These are phyloP conservation scores for Iberis amara DNA, from an alignment of 441 rosid genomes.

Conservation along the genomic window DNA sequence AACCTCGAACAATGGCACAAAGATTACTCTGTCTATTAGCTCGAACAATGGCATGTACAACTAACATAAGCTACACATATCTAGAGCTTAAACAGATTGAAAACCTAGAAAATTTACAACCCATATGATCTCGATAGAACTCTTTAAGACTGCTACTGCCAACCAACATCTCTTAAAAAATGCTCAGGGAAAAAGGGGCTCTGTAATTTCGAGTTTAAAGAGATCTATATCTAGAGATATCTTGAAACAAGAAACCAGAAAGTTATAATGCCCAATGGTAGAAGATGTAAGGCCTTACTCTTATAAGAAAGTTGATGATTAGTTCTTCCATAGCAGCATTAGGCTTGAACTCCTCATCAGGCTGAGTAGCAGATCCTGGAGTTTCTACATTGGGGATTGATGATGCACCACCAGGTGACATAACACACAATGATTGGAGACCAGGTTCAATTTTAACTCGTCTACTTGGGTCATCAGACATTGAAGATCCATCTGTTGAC, in stretches of 20 bases:
- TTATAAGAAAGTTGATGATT: conserved; percentile 92
- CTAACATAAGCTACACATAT: conserved; percentile 15
- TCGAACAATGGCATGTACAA: conserved; percentile 11
- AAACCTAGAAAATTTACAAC: conserved; percentile 11
- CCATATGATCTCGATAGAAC: conserved; percentile 4
- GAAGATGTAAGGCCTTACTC: conserved; percentile 55
- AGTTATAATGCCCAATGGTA: conserved; percentile 13
- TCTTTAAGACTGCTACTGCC: conserved; percentile 4
- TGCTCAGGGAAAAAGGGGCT: conserved; percentile 11
- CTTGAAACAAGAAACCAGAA: background rate
- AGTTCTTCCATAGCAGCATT: conserved; percentile 99
- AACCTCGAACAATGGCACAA: no score
- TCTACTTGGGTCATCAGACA: conserved; percentile 73
- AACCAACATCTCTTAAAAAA: background rate
- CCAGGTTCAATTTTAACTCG: conserved; percentile 91
- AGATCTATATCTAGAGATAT: background rate
- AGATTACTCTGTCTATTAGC: background rate
- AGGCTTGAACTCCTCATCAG: conserved; percentile 98
- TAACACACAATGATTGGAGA: conserved; percentile 76
- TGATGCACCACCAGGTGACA: conserved; percentile 93
- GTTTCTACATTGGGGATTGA: conserved; percentile 83
- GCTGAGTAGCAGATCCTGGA: conserved; percentile 92
- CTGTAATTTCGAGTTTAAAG: background rate
- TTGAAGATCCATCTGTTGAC: conserved; percentile 60
- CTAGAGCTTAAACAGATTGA: conserved; percentile 13